These are phyloP conservation scores for Diaporthe humulicola DNA, from an alignment of 2,329 filamentous ascomycete species.

Conservation along the genomic window DNA sequence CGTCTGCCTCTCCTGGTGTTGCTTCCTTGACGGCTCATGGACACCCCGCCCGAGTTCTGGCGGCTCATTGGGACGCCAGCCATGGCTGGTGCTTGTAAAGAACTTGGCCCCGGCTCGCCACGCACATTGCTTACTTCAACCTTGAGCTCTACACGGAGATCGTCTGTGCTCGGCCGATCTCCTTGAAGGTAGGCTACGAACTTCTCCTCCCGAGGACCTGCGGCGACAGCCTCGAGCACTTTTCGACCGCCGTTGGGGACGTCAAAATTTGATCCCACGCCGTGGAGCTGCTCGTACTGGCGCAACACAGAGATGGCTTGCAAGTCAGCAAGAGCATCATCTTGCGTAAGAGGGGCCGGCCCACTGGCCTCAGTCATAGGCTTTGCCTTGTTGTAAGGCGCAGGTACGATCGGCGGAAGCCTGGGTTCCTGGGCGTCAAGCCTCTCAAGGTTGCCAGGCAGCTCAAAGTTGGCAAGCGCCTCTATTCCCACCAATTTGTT, in stretches of 20 bases:
- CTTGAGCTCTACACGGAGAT: conserved; percentile 63
- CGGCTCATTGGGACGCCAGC: conserved; percentile 66
- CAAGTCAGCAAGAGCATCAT: conserved; percentile 68
- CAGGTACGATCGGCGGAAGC: conserved; percentile 69
- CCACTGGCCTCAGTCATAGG: conserved; percentile 69
- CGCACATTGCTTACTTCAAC: conserved; percentile 60
- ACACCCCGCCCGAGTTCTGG: conserved; percentile 68
- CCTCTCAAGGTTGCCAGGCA: conserved; percentile 70
- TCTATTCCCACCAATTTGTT: conserved; percentile 72
- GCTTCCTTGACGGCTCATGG: conserved; percentile 69
- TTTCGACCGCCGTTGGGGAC: conserved; percentile 65
- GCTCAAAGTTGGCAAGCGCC: conserved; percentile 70
- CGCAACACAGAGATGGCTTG: conserved; percentile 70
- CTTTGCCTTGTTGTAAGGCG: conserved; percentile 71
- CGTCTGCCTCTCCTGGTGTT: conserved; percentile 61
- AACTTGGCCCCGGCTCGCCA: conserved; percentile 51
- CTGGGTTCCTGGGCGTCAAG: conserved; percentile 69
- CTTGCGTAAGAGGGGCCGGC: conserved; percentile 62
- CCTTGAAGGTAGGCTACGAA: conserved; percentile 63
- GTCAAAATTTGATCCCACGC: conserved; percentile 69
- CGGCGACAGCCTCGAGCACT: conserved; percentile 67
- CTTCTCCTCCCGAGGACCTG: conserved; percentile 60
- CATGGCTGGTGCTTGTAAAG: conserved; percentile 47
- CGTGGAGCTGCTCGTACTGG: conserved; percentile 67
- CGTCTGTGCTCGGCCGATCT: conserved; percentile 62